These are phyloP conservation scores for Phytophthora vignae DNA, from an alignment of 352 stramenopile species.

Conservation along the genomic window DNA sequence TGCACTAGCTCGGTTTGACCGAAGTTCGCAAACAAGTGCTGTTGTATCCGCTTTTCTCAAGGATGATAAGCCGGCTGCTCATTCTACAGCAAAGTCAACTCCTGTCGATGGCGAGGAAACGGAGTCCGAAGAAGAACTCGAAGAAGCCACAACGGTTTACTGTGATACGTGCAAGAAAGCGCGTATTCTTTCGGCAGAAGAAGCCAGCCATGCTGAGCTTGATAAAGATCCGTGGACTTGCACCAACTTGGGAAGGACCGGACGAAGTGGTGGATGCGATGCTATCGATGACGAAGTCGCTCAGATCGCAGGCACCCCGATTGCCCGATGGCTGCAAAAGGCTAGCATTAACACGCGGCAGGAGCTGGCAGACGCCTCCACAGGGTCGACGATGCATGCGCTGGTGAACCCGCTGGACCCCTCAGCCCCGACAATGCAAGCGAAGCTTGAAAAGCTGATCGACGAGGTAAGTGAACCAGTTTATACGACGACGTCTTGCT, in stretches of 20 bases:
- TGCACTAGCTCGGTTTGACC: slow-evolving; percentile 63
- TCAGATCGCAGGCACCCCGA: slow-evolving; percentile 58
- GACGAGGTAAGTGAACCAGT: slow-evolving; percentile 49
- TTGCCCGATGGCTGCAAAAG: slow-evolving; percentile 57
- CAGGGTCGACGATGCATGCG: slow-evolving; percentile 34
- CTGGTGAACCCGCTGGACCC: slow-evolving; percentile 50
- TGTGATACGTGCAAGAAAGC: slow-evolving; percentile 87
- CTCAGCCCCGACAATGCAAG: slow-evolving; percentile 47
- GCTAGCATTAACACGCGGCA: slow-evolving; percentile 58
- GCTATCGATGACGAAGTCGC: slow-evolving; percentile 78
- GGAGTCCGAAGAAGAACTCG: slow-evolving; percentile 59
- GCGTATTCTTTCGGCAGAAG: slow-evolving; percentile 64
- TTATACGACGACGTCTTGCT: neutral
- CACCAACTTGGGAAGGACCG: slow-evolving; percentile 42
- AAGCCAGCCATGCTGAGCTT: slow-evolving; percentile 42
- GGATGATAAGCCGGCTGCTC: neutral
- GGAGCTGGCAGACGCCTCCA: slow-evolving; percentile 63
- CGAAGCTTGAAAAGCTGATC: slow-evolving; percentile 63
- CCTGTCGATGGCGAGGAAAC: slow-evolving; percentile 30
- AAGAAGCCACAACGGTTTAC: slow-evolving; percentile 77
- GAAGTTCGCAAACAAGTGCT: slow-evolving; percentile 45
- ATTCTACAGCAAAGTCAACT: slow-evolving; percentile 5
- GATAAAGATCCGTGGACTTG: slow-evolving; percentile 70
- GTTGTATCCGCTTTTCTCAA: slow-evolving; percentile 54
- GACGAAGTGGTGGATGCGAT: slow-evolving; percentile 53